These are phyloP conservation scores for Didymella keratinophila DNA, from an alignment of 2,329 filamentous ascomycete genomes.

Conservation along the genomic window DNA sequence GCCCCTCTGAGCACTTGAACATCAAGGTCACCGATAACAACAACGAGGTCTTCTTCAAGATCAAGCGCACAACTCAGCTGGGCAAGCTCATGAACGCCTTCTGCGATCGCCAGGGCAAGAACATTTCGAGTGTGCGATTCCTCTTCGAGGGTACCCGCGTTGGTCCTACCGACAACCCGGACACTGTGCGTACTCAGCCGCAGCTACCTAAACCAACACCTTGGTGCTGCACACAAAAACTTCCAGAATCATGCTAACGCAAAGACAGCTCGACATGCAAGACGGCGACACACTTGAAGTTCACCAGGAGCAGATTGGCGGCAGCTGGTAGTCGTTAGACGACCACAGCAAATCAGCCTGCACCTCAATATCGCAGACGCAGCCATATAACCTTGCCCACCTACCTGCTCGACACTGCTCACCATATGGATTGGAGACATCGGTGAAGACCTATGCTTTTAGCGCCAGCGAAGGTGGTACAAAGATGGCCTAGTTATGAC, in stretches of 20 bases:
- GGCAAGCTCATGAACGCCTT: constrained; percentile 99
- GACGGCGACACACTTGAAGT: constrained; percentile 97
- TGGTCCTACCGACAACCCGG: constrained; percentile 86
- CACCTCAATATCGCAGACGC: constrained; percentile 6
- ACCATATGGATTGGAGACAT: constrained; percentile 18
- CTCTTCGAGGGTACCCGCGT: constrained; percentile 96
- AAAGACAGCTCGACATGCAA: constrained; percentile 84
- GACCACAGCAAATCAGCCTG: constrained; percentile 5
- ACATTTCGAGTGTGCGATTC: constrained; percentile 83
- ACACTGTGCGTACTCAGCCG: constrained; percentile 72
- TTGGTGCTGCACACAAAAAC: not conserved
- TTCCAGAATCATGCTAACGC: constrained; percentile 23
- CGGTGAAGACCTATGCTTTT: constrained; percentile 25
- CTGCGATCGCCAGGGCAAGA: constrained; percentile 94
- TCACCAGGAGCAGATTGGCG: constrained; percentile 97
- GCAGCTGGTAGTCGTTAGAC: constrained; percentile 53
- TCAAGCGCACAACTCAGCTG: constrained; percentile 93
- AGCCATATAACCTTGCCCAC: constrained; percentile 6
- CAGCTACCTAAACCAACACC: not conserved
- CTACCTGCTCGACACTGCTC: constrained; percentile 7
- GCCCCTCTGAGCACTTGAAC: constrained; percentile 83
- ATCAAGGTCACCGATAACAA: constrained; percentile 99
- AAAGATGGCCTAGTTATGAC: constrained; percentile 26
- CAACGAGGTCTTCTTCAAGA: constrained; percentile 99
- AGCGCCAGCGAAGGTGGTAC: constrained; percentile 31